Conservation (phyloP, 352 stramenopile species). For the Hyaloperonospora arabidopsidis region DNA sequence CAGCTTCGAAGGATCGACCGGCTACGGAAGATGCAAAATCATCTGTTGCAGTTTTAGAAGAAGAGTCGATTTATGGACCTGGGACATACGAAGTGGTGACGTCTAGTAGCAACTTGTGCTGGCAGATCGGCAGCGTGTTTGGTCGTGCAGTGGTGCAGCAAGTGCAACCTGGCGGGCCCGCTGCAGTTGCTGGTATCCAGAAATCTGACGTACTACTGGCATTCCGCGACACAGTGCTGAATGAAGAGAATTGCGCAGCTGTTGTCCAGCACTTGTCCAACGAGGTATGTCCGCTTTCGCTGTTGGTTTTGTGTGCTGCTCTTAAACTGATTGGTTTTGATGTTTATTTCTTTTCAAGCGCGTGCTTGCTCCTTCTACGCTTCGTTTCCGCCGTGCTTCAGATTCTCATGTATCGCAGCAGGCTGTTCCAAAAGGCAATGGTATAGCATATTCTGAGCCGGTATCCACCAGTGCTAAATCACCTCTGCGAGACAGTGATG, state of each 20-base stretch:
- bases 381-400: constrained; percentile 63
- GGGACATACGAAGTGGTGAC: constrained; percentile 82
- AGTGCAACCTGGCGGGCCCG: constrained; percentile 57
- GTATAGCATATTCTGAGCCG: constrained; percentile 1
- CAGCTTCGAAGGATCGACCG: constrained; percentile 13
- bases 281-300: constrained; percentile 35
- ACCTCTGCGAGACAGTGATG: constrained; percentile 36
- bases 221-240: constrained; percentile 65
- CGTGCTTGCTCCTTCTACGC: constrained; percentile 53
- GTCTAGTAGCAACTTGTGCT: constrained; percentile 61
- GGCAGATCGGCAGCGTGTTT: constrained; percentile 82
- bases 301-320: background rate
- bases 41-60: constrained; percentile 4
- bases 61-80: constrained; percentile 46
- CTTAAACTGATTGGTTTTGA: constrained; percentile 8
- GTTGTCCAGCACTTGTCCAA: constrained; percentile 74
- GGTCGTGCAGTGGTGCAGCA: constrained; percentile 73
- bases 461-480: constrained; percentile 5
- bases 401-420: constrained; percentile 30
- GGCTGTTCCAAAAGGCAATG: constrained; percentile 12
- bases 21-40: constrained; percentile 2
- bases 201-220: constrained; percentile 80
- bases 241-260: constrained; percentile 63
- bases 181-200: constrained; percentile 61
- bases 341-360: constrained; percentile 25